Evolutionary conservation across 345 rosid genomes (phyloP).

Genomic region (Noccaea bulbosa): DNA sequence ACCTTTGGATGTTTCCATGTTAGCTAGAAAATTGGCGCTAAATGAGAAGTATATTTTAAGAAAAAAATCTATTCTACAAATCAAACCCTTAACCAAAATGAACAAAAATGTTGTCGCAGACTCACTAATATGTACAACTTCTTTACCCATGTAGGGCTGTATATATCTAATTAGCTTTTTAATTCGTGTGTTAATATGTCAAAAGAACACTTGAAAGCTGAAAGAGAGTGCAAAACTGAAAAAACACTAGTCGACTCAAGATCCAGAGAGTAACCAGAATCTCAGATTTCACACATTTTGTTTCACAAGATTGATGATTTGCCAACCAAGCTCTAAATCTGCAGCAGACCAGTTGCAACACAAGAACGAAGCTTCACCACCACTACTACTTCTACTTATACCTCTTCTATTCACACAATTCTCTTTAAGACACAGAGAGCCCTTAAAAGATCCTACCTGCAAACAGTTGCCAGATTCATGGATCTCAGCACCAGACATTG

Average conservation of each 20-base stretch:
- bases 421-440: conserved; percentile 54
- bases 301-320: conserved; percentile 49
- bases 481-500: conserved; percentile 47
- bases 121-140: too few species aligned
- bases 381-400: conserved; percentile 14
- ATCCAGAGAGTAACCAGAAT: neutral
- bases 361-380: conserved; percentile 46
- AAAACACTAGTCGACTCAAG: neutral
- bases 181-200: too few species aligned
- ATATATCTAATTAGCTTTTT: too few species aligned
- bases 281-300: neutral
- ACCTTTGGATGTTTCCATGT: conserved; percentile 5
- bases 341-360: conserved; percentile 77
- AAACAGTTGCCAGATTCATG: conserved; percentile 53
- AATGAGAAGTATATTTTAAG: too few species aligned
- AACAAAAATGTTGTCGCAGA: too few species aligned
- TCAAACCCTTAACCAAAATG: too few species aligned
- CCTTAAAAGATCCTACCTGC: conserved; percentile 60
- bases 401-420: conserved; percentile 58
- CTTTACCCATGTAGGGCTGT: too few species aligned
- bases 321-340: conserved; percentile 79
- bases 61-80: too few species aligned
- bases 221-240: neutral
- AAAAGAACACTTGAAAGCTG: too few species aligned
- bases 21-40: conserved; percentile 4